These are phyloP conservation scores for Dactylonectria macrodidyma DNA, from an alignment of 2,329 filamentous ascomycete species.

Conservation along the genomic window DNA sequence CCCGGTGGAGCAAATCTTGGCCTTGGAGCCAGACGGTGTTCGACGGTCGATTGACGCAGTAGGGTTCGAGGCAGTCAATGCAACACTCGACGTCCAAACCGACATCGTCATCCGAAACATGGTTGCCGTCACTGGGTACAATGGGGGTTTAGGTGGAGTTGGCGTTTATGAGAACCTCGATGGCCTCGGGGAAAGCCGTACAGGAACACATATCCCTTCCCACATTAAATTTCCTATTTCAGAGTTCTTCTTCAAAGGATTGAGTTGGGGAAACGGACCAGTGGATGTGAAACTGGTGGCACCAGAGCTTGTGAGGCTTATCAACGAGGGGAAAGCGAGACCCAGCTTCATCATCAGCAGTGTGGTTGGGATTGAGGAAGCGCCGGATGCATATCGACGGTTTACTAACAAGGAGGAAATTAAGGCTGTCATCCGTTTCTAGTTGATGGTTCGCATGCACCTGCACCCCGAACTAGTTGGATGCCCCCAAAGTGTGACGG, in stretches of 20 bases:
- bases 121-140: slow-evolving; percentile 2
- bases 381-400: slow-evolving; percentile 3
- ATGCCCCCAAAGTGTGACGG: background rate
- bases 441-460: slow-evolving; percentile 1
- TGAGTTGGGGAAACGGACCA: background rate
- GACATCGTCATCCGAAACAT: slow-evolving; percentile 6
- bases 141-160: slow-evolving; percentile 3
- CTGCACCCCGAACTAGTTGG: background rate
- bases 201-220: slow-evolving; percentile 1
- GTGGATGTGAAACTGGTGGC: slow-evolving; percentile 11
- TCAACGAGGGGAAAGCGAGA: slow-evolving; percentile 3
- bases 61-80: slow-evolving; percentile 4
- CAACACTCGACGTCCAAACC: slow-evolving; percentile 3
- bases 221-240: background rate
- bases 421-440: slow-evolving; percentile 10
- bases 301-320: slow-evolving; percentile 7
- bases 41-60: background rate
- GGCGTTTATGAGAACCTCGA: slow-evolving; percentile 9
- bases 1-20: slow-evolving; percentile 67
- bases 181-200: background rate
- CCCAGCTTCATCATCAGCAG: slow-evolving; percentile 13
- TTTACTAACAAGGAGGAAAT: slow-evolving; percentile 4
- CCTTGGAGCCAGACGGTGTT: slow-evolving; percentile 11
- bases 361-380: slow-evolving; percentile 12
- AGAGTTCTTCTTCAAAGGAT: background rate